These are phyloP conservation scores for Wickerhamomyces chambardii DNA, from an alignment of 805 yeast genomes.

Conservation along the genomic window DNA sequence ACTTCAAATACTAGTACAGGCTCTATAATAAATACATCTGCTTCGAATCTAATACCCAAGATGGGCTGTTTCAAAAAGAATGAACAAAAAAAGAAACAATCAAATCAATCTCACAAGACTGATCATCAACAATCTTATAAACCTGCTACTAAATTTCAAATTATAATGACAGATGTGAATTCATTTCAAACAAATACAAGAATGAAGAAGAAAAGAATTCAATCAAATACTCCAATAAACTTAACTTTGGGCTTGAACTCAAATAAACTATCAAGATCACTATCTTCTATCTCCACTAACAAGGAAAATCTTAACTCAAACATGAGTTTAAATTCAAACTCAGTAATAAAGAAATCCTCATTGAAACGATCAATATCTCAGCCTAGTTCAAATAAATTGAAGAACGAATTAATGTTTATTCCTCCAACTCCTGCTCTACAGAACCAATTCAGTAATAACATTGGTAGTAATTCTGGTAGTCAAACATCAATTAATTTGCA, in stretches of 20 bases:
- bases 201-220: conserved; percentile 9
- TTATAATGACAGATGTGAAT: conserved; percentile 25
- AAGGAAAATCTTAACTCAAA: too few relatives aligned
- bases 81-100: not conserved
- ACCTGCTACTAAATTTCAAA: conserved; percentile 18
- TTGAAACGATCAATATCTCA: conserved; percentile 16
- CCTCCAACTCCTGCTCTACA: not conserved
- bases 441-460: too few relatives aligned
- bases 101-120: conserved; percentile 1
- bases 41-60: conserved; percentile 16
- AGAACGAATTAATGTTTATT: not conserved
- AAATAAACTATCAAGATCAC: conserved; percentile 9
- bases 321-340: too few relatives aligned
- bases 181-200: conserved; percentile 12
- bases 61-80: conserved; percentile 18
- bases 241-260: too few relatives aligned
- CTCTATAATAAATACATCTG: not conserved
- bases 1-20: not conserved
- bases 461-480: too few relatives aligned
- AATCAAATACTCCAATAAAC: not conserved
- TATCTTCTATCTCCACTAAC: conserved; percentile 7
- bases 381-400: conserved; percentile 8
- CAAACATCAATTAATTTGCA: too few relatives aligned
- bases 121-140: not conserved
- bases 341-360: too few relatives aligned